Evolutionary conservation across 768 basidiomycete species (phyloP).

Genomic region (Arthromyces matolae): DNA sequence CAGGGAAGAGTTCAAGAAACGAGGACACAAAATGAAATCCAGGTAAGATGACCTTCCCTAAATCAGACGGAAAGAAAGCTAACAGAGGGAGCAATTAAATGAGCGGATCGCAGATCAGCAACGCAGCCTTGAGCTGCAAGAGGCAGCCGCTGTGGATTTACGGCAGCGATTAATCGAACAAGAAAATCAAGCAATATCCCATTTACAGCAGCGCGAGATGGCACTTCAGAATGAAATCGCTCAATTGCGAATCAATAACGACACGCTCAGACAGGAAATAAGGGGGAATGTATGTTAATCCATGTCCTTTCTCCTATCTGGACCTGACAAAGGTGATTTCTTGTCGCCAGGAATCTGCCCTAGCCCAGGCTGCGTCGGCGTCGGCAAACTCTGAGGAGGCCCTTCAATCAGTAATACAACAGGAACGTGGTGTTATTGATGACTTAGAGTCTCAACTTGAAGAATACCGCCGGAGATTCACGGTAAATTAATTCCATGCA

Average conservation of each 20-base stretch:
- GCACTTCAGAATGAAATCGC: background rate
- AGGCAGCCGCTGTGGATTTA: background rate
- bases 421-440: background rate
- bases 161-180: background rate
- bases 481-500: background rate
- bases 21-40: background rate
- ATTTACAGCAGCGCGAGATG: background rate
- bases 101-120: background rate
- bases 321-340: background rate
- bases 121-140: background rate
- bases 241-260: background rate
- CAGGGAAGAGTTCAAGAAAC: background rate
- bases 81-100: background rate
- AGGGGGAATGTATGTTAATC: background rate
- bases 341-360: background rate
- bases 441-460: background rate
- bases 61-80: background rate
- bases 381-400: background rate
- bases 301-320: background rate
- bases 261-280: background rate
- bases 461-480: background rate
- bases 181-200: background rate
- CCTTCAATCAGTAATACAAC: background rate
- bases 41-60: background rate
- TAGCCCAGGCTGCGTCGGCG: background rate